Percentiles rank a stretch among this genome's conserved stretches.
phyloP scores from a whole-genome alignment of 768 basidiomycete species.

The Rubroboletus pulcherrimus region DNA sequence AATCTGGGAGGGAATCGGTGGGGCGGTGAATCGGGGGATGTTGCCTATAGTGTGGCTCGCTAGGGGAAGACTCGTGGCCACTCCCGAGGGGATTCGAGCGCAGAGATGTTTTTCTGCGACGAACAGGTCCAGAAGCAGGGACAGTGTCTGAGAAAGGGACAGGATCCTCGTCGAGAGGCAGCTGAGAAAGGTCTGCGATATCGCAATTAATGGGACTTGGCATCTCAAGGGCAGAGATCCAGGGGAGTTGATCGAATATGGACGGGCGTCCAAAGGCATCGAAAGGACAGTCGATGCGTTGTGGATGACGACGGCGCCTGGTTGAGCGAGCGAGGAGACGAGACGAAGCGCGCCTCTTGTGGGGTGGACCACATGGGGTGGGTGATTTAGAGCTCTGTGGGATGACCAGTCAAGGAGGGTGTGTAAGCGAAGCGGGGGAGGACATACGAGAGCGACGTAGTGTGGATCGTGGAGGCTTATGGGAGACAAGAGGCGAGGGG shows the following conservation, averaged over 20 bases:
- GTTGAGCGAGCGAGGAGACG: slow-evolving; percentile 35
- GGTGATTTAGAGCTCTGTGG: slow-evolving; percentile 38
- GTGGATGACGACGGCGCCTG: slow-evolving; percentile 40
- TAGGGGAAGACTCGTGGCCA: slow-evolving; percentile 15
- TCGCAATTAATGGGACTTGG: slow-evolving; percentile 47
- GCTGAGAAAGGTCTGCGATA: slow-evolving; percentile 64
- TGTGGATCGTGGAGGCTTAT: slow-evolving; percentile 33
- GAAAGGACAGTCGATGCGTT: slow-evolving; percentile 40
- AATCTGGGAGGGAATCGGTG: slow-evolving; percentile 14
- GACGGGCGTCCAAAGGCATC: slow-evolving; percentile 32
- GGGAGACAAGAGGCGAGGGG: slow-evolving; percentile 38
- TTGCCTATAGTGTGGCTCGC: slow-evolving; percentile 16
- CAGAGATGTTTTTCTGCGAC: slow-evolving; percentile 52
- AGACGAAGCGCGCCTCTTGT: slow-evolving; percentile 36
- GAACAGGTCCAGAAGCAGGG: slow-evolving; percentile 49
- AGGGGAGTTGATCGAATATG: slow-evolving; percentile 62
- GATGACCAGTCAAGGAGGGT: slow-evolving; percentile 6
- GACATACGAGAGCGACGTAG: slow-evolving; percentile 18
- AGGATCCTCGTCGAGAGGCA: slow-evolving; percentile 34
- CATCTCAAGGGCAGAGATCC: slow-evolving; percentile 58
- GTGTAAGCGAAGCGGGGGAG: background rate
- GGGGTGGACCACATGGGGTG: slow-evolving; percentile 34
- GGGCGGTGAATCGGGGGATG: slow-evolving; percentile 30
- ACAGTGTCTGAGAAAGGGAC: slow-evolving; percentile 16
- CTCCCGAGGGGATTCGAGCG: slow-evolving; percentile 46